Base-by-base conservation (phyloP, 805 yeast genomes). In the Metschnikowia reukaufii region DNA sequence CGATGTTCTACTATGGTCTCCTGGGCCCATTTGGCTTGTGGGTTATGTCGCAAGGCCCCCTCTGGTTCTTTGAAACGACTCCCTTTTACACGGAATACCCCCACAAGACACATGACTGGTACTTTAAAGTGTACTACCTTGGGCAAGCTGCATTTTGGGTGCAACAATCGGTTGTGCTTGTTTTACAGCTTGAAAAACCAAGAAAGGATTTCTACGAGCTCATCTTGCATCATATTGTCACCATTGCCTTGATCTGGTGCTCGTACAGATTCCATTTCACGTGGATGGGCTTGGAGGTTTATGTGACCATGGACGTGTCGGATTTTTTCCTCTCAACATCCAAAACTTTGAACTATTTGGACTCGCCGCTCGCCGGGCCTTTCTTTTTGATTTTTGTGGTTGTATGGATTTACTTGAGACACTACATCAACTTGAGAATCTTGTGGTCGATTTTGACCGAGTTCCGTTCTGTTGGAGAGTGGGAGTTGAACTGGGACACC, bases 131-230 rank as follows among this genome's bases (percentile, higher is more conserved):
- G 12, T 94, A 86, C 63, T 94, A 94, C 65, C 73, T 94, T 51
- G 82, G 87, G 35, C 98, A 94, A 71, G 97, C 98, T 5, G 86
- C 97, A 4, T 94, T 89, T 67, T 94, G 99, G 99, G 83, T 90
- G 18, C 99, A 94, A 72, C 99, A 94, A 70, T 84, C 95, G 1
- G 82, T 87, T 34, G 86, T 94, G 27, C 74, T 94, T 53, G 70
- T 82, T 38, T 74, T 94, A 53, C 96, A 86, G 66, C 76, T 94
- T 50, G 99, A 94, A 68, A 88, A 88, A 65, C 98, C 97, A 48
- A 80, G 99, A 67, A 91, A 90, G 67, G 99, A 94, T 66, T 91
- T 83, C 69, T 73, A 83, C 58, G 99, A 94, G 68, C 78, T 94
- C 50, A 88, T 92, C 33, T 83, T 88, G 66, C 99, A 94, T 67